phyloP scores from a whole-genome alignment of 768 basidiomycete species.

The Agrocybe praecox region DNA sequence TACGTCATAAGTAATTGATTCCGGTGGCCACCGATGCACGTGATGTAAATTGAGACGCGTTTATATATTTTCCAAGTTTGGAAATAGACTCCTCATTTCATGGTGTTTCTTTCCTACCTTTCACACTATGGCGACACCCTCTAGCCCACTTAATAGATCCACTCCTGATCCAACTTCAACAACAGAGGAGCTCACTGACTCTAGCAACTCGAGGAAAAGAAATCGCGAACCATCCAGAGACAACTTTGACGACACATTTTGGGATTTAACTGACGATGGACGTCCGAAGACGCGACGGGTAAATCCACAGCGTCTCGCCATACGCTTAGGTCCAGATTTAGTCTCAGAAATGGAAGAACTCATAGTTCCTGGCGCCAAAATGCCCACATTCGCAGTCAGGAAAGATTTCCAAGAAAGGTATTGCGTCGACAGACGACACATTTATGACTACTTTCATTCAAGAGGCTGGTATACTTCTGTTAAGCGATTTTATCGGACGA shows the following conservation, averaged over 20 bases:
- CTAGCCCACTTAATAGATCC: constrained; percentile 12
- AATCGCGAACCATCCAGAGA: constrained; percentile 20
- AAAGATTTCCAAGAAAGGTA: constrained; percentile 74
- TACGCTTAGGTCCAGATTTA: constrained; percentile 64
- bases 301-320: constrained; percentile 71
- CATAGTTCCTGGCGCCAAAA: constrained; percentile 71
- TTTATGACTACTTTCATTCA: constrained; percentile 82
- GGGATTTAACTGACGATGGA: constrained; percentile 34
- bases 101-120: constrained; percentile 5
- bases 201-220: constrained; percentile 18
- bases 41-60: constrained; percentile 14
- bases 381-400: constrained; percentile 73
- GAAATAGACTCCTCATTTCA: neutral
- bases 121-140: constrained; percentile 35
- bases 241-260: constrained; percentile 19
- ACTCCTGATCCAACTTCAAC: constrained; percentile 14
- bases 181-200: constrained; percentile 16
- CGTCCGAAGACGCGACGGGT: constrained; percentile 53
- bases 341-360: constrained; percentile 74
- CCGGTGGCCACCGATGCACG: constrained; percentile 8
- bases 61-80: constrained; percentile 4
- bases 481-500: constrained; percentile 34
- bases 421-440: constrained; percentile 69
- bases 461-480: constrained; percentile 49
- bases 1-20: neutral